Evolutionary conservation across 257 asterid genomes (phyloP).

Genomic region (Verbascum thapsus): DNA sequence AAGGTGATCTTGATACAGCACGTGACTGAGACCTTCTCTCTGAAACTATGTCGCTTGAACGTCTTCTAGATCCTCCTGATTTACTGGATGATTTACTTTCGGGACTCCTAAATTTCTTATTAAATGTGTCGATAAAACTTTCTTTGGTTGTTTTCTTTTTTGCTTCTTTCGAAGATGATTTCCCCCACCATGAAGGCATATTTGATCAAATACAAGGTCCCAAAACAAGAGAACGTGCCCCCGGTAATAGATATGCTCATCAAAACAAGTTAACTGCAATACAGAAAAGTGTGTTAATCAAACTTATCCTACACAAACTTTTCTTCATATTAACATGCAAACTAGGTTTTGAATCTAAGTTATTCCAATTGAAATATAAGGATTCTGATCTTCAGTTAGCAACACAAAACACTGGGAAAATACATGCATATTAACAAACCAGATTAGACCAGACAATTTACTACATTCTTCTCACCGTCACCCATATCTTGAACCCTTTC

Average conservation of each 20-base stretch:
- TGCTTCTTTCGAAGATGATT: constrained; percentile 84
- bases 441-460: constrained; percentile 1
- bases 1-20: constrained; percentile 75
- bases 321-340: neutral
- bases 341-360: neutral
- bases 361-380: neutral
- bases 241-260: constrained; percentile 23
- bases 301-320: constrained; percentile 3
- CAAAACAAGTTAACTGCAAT: constrained; percentile 25
- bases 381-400: constrained; percentile 8
- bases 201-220: constrained; percentile 49
- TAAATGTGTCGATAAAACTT: constrained; percentile 79
- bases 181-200: constrained; percentile 98
- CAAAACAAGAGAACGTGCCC: constrained; percentile 13
- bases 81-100: constrained; percentile 71
- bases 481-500: constrained; percentile 4
- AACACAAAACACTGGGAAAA: constrained; percentile 4
- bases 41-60: constrained; percentile 61
- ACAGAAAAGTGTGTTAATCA: neutral
- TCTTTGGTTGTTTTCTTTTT: constrained; percentile 79
- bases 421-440: constrained; percentile 13
- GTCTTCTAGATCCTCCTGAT: constrained; percentile 80
- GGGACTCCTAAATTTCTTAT: constrained; percentile 77
- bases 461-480: constrained; percentile 11
- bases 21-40: constrained; percentile 81